Conservation (phyloP, 768 basidiomycete genomes). For the Russula emetica region DNA sequence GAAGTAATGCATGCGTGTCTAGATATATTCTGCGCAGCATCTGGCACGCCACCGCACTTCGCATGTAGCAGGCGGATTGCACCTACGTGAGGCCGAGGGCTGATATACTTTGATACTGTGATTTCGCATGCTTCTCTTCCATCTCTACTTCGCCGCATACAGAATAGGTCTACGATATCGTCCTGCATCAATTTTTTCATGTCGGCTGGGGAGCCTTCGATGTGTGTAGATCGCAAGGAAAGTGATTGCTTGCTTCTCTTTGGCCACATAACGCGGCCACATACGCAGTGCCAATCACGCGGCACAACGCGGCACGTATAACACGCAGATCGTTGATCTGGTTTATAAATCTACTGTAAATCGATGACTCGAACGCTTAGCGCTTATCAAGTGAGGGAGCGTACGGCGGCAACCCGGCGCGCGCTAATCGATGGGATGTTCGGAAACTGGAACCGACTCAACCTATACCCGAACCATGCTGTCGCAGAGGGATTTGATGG, state of each 20-base stretch:
- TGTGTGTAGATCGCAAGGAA: background rate
- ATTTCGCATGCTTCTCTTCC: background rate
- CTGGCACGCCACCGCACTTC: background rate
- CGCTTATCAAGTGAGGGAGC: background rate
- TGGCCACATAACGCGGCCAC: background rate
- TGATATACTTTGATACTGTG: background rate
- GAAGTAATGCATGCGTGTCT: background rate
- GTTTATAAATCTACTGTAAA: background rate
- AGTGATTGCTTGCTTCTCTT: background rate
- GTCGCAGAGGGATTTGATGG: no score
- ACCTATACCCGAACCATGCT: background rate
- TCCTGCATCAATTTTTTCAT: background rate
- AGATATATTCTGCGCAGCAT: background rate
- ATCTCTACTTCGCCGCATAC: background rate
- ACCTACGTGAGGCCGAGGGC: background rate
- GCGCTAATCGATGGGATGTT: background rate
- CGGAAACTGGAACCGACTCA: background rate
- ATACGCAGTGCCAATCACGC: background rate
- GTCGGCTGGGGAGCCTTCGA: background rate
- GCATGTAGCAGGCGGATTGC: background rate
- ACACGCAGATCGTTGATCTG: conserved; percentile 1
- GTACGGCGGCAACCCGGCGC: conserved; percentile 11
- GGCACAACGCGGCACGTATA: background rate
- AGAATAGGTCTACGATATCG: no score
- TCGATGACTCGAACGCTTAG: background rate